Evolutionary conservation across 2,329 filamentous ascomycete species (phyloP).

Genomic region (Ophiosphaerella herpotricha): DNA sequence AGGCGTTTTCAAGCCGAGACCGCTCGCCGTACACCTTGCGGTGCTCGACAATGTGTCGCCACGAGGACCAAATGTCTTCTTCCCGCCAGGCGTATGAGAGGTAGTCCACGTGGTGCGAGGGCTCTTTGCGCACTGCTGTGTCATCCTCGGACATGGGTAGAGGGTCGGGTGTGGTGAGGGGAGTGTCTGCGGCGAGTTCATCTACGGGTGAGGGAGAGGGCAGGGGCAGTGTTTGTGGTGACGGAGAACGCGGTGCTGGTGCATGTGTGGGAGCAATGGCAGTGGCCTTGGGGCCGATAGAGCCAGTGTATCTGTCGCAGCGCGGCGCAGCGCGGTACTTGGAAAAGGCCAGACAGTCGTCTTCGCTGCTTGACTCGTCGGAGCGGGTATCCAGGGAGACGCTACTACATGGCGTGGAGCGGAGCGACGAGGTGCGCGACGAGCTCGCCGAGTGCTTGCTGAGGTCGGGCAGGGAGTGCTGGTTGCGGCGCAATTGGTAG

Average conservation of each 20-base stretch:
- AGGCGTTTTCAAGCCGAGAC: conserved; percentile 87
- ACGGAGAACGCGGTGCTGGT: conserved; percentile 48
- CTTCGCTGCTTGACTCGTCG: conserved; percentile 50
- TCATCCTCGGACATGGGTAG: conserved; percentile 71
- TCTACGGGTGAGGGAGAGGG: conserved; percentile 60
- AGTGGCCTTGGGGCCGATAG: conserved; percentile 39
- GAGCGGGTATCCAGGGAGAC: conserved; percentile 65
- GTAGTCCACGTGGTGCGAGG: conserved; percentile 92
- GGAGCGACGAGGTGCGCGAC: conserved; percentile 58
- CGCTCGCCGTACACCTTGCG: conserved; percentile 79
- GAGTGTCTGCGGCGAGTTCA: conserved; percentile 46
- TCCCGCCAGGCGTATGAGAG: conserved; percentile 91
- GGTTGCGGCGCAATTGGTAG: conserved; percentile 39
- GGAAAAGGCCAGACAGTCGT: conserved; percentile 53
- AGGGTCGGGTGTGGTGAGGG: conserved; percentile 62
- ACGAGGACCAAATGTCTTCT: conserved; percentile 97
- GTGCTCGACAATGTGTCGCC: conserved; percentile 88
- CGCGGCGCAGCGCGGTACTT: conserved; percentile 41
- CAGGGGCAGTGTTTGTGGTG: conserved; percentile 45
- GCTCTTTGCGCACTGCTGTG: conserved; percentile 72
- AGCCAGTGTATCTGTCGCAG: conserved; percentile 16
- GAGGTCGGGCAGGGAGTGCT: conserved; percentile 44
- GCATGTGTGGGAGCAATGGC: conserved; percentile 38
- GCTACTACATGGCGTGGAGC: conserved; percentile 67
- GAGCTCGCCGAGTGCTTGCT: conserved; percentile 41